Base-by-base conservation (phyloP, 2,329 filamentous ascomycete genomes). In the Ilyonectria destructans region DNA sequence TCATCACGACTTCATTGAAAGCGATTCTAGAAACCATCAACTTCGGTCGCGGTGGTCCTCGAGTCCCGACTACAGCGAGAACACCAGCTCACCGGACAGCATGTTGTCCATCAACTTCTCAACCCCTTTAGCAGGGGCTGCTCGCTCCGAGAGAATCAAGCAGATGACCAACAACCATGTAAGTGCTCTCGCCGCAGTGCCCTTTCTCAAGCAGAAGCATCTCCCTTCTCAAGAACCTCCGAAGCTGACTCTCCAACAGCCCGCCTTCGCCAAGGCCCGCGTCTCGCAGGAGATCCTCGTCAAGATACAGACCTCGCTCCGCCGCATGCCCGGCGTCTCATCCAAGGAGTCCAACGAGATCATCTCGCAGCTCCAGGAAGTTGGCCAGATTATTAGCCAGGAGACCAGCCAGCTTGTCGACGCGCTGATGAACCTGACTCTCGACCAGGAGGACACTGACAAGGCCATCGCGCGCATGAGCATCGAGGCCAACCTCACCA, bases 81-180 rank as follows among this genome's bases (percentile, higher is more conserved):
- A 1, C 10, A 45, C 12, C 21, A 35, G 29, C 21, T 15, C n/a
- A 12, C 23, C 48, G 6, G 60, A 55, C 33, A 75, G 65, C 29
- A 82, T 82, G 80, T 68, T 82, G 48, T 80, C 80, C 13, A 79
- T 83, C 60, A 79, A 82, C 74, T 83, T 83, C 58, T 79, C 78
- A n/a, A 78, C 80, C 26, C 81, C 81, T n/a, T 77, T 82, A 1
- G 76, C 78, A 4, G 81, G 80, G 40, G 71, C 75, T 67, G 80
- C 80, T 52, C 79, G 81, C 4, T 71, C 75, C 4, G 79, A 81
- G 62, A 75, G 78, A 55, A 78, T 83, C 61, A 80, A 81, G 57
- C 80, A 82, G 67, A 80, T 83, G 77, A 76, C 78, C 40, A 80
- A 79, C 58, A 81, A 80, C 43, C 81, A 83, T 68, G 81, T 81